phyloP scores from a whole-genome alignment of 148 eudicot species.

The Amaranthus cruentus region DNA sequence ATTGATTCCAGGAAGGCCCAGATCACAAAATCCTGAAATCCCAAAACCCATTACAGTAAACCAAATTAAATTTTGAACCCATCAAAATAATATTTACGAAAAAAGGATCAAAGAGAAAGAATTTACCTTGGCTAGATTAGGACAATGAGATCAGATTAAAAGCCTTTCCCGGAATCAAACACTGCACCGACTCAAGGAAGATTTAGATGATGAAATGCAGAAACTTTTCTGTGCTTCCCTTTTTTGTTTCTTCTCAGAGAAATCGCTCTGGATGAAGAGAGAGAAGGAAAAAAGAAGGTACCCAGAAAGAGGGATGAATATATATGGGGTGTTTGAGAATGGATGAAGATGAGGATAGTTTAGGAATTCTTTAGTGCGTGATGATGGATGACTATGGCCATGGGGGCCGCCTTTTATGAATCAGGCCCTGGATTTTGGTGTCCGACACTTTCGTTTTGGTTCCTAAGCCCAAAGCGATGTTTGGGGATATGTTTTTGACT shows the following conservation, averaged over 20 bases:
- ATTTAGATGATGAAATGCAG: constrained; percentile 1
- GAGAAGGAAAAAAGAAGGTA: neutral
- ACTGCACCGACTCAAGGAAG: neutral
- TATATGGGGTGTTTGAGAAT: neutral
- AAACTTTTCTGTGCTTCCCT: neutral
- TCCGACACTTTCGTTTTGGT: neutral
- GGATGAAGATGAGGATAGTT: neutral
- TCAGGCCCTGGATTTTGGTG: neutral
- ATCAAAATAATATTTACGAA: neutral
- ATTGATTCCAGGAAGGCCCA: constrained; percentile 26
- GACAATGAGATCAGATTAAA: constrained; percentile 12
- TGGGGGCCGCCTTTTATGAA: neutral
- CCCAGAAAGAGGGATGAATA: neutral
- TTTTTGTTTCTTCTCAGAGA: neutral
- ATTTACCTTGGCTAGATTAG: constrained; percentile 8
- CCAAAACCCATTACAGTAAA: constrained; percentile 8
- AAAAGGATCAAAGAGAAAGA: neutral
- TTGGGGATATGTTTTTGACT: too few relatives aligned
- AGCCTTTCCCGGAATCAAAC: constrained; percentile 14
- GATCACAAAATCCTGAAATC: constrained; percentile 29
- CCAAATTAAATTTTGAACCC: neutral
- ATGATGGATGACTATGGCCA: neutral
- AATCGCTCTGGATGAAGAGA: neutral
- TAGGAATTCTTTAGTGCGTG: neutral
- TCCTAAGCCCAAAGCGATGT: too few relatives aligned